Base-by-base conservation (phyloP, 176 grass and related monocot species). In the Tillandsia leiboldiana region DNA sequence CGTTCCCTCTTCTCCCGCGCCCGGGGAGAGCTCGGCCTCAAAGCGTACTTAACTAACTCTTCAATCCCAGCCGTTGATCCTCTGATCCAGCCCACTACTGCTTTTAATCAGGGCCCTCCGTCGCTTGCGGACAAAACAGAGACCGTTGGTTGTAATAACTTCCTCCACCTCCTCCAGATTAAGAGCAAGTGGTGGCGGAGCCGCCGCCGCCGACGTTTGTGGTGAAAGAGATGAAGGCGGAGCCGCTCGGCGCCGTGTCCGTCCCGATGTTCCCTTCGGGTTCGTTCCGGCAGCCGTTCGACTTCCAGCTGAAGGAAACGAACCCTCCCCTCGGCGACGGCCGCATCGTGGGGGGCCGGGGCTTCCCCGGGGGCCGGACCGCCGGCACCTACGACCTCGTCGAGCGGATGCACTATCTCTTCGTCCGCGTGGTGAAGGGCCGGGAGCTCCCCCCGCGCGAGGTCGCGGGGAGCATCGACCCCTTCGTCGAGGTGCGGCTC, bases 381-480 rank as follows among this genome's bases (percentile, higher is more conserved):
- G 12, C 73, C 8, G 23, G 59, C 23, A 49, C 73, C 22, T 89
- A 89, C 73, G 90, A 94, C 75, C 90, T 94, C 72, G 90, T 94
- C 0, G 83, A 94, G 80, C 72, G 75, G 69, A 87, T 90, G 90
- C 80, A 94, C 80, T 89, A 89, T 80, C 83, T 94, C 11, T 94
- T 84, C 81, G 83, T 94, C 50, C 90, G 87, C 63, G 75, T 90
- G 61, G 78, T 87, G 26, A 94, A 89, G 78, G 92, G 88, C 1
- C 83, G 86, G 0, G 83, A 91, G 71, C 92, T 96, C 1, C 86
- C 86, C 2, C 72, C 49, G 27, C 89, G 71, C 80, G 88, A 91
- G 64, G 2, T 96, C 9, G 89, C 92, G 0, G 86, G 92, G 33
- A 80, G 78, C 53, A 85, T 91, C 17, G 92, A 96, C 78, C 92